Evolutionary conservation across 176 grass and related monocot species (phyloP).

Genomic region (Aegilops bicornis): DNA sequence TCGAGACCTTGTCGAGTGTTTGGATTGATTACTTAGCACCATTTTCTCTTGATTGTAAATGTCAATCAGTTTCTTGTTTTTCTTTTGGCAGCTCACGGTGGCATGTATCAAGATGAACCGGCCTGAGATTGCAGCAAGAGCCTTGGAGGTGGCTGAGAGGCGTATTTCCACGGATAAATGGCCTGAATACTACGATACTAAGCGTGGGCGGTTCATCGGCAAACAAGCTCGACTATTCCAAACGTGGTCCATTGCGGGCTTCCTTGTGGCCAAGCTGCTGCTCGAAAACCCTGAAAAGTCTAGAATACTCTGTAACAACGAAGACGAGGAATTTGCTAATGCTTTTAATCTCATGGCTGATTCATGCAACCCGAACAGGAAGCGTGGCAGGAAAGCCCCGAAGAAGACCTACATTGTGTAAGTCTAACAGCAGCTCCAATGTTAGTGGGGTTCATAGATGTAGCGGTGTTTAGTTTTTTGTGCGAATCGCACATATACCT

Average conservation of each 20-base stretch:
- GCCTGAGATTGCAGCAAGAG: constrained; percentile 66
- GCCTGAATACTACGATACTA: constrained; percentile 92
- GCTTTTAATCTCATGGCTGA: constrained; percentile 63
- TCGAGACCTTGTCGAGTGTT: neutral
- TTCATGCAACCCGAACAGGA: constrained; percentile 36
- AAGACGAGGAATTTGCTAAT: constrained; percentile 72
- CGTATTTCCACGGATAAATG: constrained; percentile 71
- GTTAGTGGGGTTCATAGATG: neutral
- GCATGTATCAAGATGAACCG: constrained; percentile 83
- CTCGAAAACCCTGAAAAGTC: constrained; percentile 68
- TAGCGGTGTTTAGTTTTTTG: constrained; percentile 1
- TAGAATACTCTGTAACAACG: constrained; percentile 73
- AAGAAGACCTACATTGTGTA: constrained; percentile 81
- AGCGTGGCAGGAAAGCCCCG: constrained; percentile 46
- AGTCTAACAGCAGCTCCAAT: neutral
- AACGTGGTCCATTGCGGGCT: constrained; percentile 83
- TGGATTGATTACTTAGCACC: neutral
- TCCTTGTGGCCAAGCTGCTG: constrained; percentile 77
- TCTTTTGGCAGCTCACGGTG: constrained; percentile 64
- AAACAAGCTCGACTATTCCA: constrained; percentile 72
- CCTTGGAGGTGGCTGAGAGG: constrained; percentile 63
- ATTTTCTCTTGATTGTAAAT: neutral
- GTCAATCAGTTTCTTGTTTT: neutral
- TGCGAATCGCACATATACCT: neutral
- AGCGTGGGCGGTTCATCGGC: constrained; percentile 66